Evolutionary conservation across 129 eudicot species (phyloP), one percentile per base, ranked within the genome.

Genomic region (Rutidosis leptorrhynchoides): DNA sequence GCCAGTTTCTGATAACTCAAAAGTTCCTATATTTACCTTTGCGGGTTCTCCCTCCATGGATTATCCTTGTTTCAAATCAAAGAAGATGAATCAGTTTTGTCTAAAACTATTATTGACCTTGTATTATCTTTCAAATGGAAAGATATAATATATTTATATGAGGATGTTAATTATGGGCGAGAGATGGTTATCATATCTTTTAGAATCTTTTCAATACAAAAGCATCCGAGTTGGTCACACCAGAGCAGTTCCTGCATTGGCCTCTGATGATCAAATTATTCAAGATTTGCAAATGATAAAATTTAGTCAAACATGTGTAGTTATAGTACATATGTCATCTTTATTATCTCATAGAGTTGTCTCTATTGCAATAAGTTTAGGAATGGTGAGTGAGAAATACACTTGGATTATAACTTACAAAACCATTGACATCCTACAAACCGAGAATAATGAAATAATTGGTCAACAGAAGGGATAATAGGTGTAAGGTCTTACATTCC

Each of bases 331-430:
- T 33, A 32, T 74, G 70, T 57, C 81, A 0, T 62, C 81, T 57
- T 55, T 54, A 54, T 72, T 81, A 14, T 75, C 79, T 12, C 65
- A 83, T 26, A 62, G 69, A 19, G 12, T 83, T 58, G 27, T 83
- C 30, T 3, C 46, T 2, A 67, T 17, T 19, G 85, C 85, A 0
- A 74, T 60, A 15, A 37, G 28, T 20, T 45, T 74, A 23, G 82
- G 75, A 54, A 74, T 84, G 84, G 78, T 84, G 81, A 70, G 58
- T 59, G 74, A 72, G 24, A 79, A 79, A 20, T 84, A 74, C 65
- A 73, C 77, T 46, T 88, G 96, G 96, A 84, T 88, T 8, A 21
- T 80, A 20, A 82, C 86, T 7, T 49, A 65, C 58, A 68, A 65
- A 12, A 72, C 80, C 21, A 43, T 58, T 49, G 77, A 75, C 55